Evolutionary conservation across 805 yeast species (phyloP), one percentile per base, ranked within the genome.

Genomic region (Limtongia smithiae): DNA sequence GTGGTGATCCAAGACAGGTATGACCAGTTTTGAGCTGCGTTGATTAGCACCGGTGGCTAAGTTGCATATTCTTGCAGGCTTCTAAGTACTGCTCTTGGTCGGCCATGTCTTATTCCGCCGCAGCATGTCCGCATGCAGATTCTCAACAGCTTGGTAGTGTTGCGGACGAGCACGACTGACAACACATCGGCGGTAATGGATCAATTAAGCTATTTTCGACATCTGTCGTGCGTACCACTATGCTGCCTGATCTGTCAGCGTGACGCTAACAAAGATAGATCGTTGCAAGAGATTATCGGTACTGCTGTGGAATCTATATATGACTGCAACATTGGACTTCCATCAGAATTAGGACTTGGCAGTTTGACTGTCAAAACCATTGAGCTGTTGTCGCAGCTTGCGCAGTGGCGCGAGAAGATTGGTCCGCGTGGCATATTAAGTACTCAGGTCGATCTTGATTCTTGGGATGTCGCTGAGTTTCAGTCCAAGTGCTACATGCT

Each of bases 1-100:
- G 38, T 36, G 15, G 38, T 36, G 11, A 36, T 20, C 25, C 38
- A 36, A 20, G 38, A 36, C 25, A 36, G 38, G 38, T 36, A 21
- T 18, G 25, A 20, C 14, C 11, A 18, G 12, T 4, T 4, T 8
- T 2, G 21, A 36, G 8, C 20, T 17, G 2, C 12, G 11, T 27
- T 36, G n/a, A 36, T 9, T 4, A 4, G 24, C n/a, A n/a, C n/a
- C n/a, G n/a, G n/a, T n/a, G n/a, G n/a, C n/a, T n/a, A n/a, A n/a
- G n/a, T n/a, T n/a, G n/a, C n/a, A n/a, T n/a, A n/a, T n/a, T n/a
- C n/a, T n/a, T n/a, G n/a, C 20, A 36, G 38, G 20, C 14, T 20
- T 36, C 25, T 36, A 27, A 36, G 38, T 36, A 9, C 38, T 18
- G 22, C 25, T 15, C 27, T 36, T 15, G 38, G 38, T 7, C 21